A percentile compares a stretch with the other conserved stretches of the same genome.
These are phyloP conservation scores for Chalara sp. DNA, from an alignment of 2,329 filamentous ascomycete genomes.

Conservation along the genomic window DNA sequence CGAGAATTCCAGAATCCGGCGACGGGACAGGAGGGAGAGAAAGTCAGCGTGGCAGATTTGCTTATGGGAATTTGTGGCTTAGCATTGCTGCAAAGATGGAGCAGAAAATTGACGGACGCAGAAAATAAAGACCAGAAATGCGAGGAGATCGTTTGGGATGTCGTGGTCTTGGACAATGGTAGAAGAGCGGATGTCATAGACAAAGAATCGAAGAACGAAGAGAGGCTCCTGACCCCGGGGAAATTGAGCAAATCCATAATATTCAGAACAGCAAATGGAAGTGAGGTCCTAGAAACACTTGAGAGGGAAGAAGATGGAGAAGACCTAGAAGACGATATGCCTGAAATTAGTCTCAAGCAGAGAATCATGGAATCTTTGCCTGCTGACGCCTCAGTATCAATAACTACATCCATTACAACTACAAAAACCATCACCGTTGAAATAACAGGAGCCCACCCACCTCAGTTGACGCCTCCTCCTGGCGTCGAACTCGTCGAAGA, in stretches of 20 bases:
- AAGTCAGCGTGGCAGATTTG: slow-evolving; percentile 54
- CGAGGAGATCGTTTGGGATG: slow-evolving; percentile 59
- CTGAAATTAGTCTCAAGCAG: slow-evolving; percentile 41
- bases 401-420: slow-evolving; percentile 51
- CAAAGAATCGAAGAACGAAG: not conserved
- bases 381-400: slow-evolving; percentile 49
- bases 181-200: slow-evolving; percentile 48
- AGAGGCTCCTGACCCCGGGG: slow-evolving; percentile 13
- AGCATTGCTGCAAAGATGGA: slow-evolving; percentile 54
- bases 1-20: slow-evolving; percentile 58
- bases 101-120: slow-evolving; percentile 43
- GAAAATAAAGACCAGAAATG: slow-evolving; percentile 39
- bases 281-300: slow-evolving; percentile 30
- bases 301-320: slow-evolving; percentile 28
- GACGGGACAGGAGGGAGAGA: slow-evolving; percentile 51
- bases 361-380: slow-evolving; percentile 50
- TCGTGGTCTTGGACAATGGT: slow-evolving; percentile 55
- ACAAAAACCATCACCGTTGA: slow-evolving; percentile 60
- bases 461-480: slow-evolving; percentile 46
- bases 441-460: slow-evolving; percentile 44
- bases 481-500: slow-evolving; percentile 54
- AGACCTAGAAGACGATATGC: slow-evolving; percentile 28
- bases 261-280: slow-evolving; percentile 20
- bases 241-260: slow-evolving; percentile 27
- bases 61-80: slow-evolving; percentile 53